Base-by-base conservation (phyloP, 345 rosid genomes). In the Geranium rotundifolium region DNA sequence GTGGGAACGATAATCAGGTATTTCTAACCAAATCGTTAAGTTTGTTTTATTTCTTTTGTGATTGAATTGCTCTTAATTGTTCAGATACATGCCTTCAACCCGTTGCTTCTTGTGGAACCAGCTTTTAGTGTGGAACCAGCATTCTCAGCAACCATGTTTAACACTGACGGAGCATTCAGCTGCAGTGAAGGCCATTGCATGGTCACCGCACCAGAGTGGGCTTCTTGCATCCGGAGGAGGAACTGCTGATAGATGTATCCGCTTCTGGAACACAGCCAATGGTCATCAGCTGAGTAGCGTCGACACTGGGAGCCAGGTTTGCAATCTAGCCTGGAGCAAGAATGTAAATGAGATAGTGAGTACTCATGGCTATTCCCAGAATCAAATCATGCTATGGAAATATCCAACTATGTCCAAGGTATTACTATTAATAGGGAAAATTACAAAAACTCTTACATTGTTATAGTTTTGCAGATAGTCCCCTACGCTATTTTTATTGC, bases 191-290 rank as follows among this genome's bases (percentile, higher is more conserved):
- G 99, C 97, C 60, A 88, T 93, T 52, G 79, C 97, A 62, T 93
- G 99, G 99, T 90, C 99, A 46, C 99, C 97, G 59, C 99, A 93
- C 71, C 97, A 90, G 82, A 93, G 80, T 31, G 70, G 83, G 62
- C 90, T 93, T 65, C 99, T 93, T 65, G 97, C 92, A 70, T 93
- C 99, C 1, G 97, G 95, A 63, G 99, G 99, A 31, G 99, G 99
- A 73, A 93, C 99, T 1, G 97, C 97, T 10, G 99, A 93, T 67
- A 73, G 99, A 59, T 90, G 96, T 69, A 86, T 93, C 72, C 89
- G 96, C 57, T 88, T 93, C 69, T 90, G 99, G 99, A 93, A 85
- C 78, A 93, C 96, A 3, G 69, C 90, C 61, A 93, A 84, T 1
- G 97, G 99, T 39, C 86, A 85, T 75, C 99, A 90, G 63, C 49